These are phyloP conservation scores for Mortierella hygrophila DNA, from an alignment of 192 early-diverging fungal genomes.

Conservation along the genomic window DNA sequence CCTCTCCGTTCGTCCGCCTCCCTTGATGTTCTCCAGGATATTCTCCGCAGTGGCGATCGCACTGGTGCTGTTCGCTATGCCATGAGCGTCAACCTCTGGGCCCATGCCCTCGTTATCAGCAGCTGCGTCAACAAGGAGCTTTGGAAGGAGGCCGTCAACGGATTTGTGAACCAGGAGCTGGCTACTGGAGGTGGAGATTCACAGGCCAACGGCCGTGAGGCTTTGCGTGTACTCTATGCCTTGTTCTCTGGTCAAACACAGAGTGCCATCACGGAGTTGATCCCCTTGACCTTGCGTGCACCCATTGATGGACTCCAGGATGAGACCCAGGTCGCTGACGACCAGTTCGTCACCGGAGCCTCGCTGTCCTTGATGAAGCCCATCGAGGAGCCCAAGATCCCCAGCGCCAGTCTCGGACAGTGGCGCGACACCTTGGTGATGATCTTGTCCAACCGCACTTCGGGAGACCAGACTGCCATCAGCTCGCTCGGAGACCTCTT, in stretches of 20 bases:
- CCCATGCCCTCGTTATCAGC: conserved; percentile 91
- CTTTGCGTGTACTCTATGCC: conserved; percentile 74
- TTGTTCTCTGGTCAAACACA: conserved; percentile 75
- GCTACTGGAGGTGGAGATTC: conserved; percentile 47
- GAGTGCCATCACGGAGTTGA: conserved; percentile 56
- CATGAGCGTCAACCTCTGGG: conserved; percentile 76
- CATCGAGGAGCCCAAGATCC: conserved; percentile 26
- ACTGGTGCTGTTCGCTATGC: conserved; percentile 65
- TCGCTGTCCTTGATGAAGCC: conserved; percentile 48
- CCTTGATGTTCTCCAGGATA: conserved; percentile 70
- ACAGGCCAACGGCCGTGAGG: conserved; percentile 55
- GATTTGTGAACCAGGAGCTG: conserved; percentile 74
- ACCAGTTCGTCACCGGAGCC: conserved; percentile 44
- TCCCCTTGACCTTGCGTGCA: conserved; percentile 26
- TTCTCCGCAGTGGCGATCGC: conserved; percentile 73
- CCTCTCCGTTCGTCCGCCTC: conserved; percentile 26
- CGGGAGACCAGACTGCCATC: conserved; percentile 78
- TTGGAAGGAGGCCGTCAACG: conserved; percentile 83
- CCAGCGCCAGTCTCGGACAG: conserved; percentile 57
- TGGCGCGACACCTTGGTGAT: conserved; percentile 85
- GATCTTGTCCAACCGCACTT: conserved; percentile 88
- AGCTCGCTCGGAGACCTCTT: conserved; percentile 85
- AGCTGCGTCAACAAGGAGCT: conserved; percentile 87
- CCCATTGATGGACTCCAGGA: background rate
- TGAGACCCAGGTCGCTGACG: conserved; percentile 10